Evolutionary conservation across 2,329 filamentous ascomycete genomes (phyloP).

Genomic region (Fusarium sp.): DNA sequence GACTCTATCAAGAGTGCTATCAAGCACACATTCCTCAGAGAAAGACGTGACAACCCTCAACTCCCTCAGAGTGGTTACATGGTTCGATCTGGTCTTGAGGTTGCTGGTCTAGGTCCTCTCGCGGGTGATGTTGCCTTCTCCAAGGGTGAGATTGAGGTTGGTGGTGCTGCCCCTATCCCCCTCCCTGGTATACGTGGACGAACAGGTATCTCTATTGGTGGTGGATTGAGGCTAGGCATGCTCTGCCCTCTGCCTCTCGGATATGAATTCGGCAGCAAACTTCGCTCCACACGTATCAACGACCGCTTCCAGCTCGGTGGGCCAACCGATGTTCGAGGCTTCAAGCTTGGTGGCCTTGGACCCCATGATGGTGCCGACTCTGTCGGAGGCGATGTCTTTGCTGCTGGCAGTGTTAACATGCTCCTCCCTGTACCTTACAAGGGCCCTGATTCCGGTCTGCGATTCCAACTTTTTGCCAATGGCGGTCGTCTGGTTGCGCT

Average conservation of each 20-base stretch:
- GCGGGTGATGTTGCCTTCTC: conserved; percentile 93
- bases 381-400: conserved; percentile 91
- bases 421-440: conserved; percentile 86
- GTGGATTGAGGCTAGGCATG: conserved; percentile 82
- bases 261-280: conserved; percentile 61
- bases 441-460: conserved; percentile 84
- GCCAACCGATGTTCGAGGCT: conserved; percentile 93
- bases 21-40: conserved; percentile 82
- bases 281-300: conserved; percentile 82
- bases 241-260: conserved; percentile 83
- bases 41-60: conserved; percentile 85
- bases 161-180: conserved; percentile 79
- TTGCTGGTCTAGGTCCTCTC: conserved; percentile 88
- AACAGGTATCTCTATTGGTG: conserved; percentile 85
- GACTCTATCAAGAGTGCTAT: conserved; percentile 91
- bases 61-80: conserved; percentile 87
- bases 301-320: conserved; percentile 96
- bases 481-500: conserved; percentile 86
- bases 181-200: conserved; percentile 75
- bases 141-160: conserved; percentile 88
- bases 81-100: conserved; percentile 79
- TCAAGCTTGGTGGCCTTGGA: conserved; percentile 88
- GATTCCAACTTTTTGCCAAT: conserved; percentile 92
- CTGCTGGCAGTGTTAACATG: conserved; percentile 87
- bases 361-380: conserved; percentile 88